These are phyloP conservation scores for Venturia aucupariae DNA, from an alignment of 2,329 filamentous ascomycete species.

Conservation along the genomic window DNA sequence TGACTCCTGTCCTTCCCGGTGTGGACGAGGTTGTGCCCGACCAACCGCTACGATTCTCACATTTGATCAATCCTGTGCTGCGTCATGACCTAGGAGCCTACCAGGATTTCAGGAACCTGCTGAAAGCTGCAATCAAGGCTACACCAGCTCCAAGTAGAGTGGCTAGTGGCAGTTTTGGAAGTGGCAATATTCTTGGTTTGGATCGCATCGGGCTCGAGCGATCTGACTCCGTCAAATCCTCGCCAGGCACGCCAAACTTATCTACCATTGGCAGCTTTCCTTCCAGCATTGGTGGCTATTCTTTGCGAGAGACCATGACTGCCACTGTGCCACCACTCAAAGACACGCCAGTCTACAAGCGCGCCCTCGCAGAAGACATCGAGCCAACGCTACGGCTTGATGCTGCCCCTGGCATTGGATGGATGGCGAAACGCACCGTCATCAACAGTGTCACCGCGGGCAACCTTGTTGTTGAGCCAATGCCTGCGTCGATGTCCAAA, in stretches of 20 bases:
- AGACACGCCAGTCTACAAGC: slow-evolving; percentile 91
- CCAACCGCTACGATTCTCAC: slow-evolving; percentile 64
- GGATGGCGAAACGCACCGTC: slow-evolving; percentile 81
- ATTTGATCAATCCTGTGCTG: slow-evolving; percentile 74
- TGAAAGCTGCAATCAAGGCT: slow-evolving; percentile 54
- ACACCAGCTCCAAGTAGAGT: slow-evolving; percentile 54
- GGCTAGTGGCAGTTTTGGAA: slow-evolving; percentile 62
- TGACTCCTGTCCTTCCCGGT: slow-evolving; percentile 40
- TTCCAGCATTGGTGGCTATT: neutral
- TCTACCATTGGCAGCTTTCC: slow-evolving; percentile 10
- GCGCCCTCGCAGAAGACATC: slow-evolving; percentile 78
- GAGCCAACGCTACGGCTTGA: slow-evolving; percentile 90
- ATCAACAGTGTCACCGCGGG: slow-evolving; percentile 76
- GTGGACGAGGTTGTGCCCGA: slow-evolving; percentile 48
- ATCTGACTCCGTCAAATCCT: slow-evolving; percentile 36
- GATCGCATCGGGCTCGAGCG: slow-evolving; percentile 20
- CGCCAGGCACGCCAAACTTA: slow-evolving; percentile 45
- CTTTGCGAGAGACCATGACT: slow-evolving; percentile 18
- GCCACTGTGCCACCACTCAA: slow-evolving; percentile 59
- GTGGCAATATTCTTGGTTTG: slow-evolving; percentile 47
- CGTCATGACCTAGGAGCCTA: slow-evolving; percentile 73
- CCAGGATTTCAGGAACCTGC: slow-evolving; percentile 73
- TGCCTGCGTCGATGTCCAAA: slow-evolving; percentile 49
- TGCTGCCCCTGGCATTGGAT: slow-evolving; percentile 80
- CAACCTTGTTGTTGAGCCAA: slow-evolving; percentile 79